These are phyloP conservation scores for Trichosanthes truncata DNA, from an alignment of 306 rosid species.

Conservation along the genomic window DNA sequence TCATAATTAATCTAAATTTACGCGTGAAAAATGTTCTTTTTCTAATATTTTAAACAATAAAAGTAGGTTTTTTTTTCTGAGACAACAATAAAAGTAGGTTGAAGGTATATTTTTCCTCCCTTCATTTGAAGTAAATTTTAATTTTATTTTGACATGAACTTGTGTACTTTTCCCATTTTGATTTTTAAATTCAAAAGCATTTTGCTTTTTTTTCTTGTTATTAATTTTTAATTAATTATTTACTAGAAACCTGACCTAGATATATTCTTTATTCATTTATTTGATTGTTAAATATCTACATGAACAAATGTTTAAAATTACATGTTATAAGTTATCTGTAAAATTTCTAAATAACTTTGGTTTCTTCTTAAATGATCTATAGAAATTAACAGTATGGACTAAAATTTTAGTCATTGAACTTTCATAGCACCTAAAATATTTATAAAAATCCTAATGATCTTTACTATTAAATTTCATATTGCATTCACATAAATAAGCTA, in stretches of 20 bases:
- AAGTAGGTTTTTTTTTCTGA: no score
- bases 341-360: background rate
- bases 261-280: no score
- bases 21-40: no score
- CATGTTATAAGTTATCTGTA: background rate
- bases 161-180: background rate
- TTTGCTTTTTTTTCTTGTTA: no score
- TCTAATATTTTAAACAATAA: no score
- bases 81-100: no score
- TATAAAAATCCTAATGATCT: background rate
- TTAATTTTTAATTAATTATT: no score
- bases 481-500: background rate
- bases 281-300: no score
- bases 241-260: background rate
- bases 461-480: background rate
- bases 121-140: no score
- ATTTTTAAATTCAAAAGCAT: no score
- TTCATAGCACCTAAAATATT: background rate
- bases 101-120: no score
- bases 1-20: background rate
- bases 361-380: background rate
- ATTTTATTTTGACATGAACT: background rate
- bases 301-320: background rate
- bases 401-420: no score
- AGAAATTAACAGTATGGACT: background rate